Base-by-base conservation (phyloP, 371 early-diverging fungal species). In the Mortierella sp. region DNA sequence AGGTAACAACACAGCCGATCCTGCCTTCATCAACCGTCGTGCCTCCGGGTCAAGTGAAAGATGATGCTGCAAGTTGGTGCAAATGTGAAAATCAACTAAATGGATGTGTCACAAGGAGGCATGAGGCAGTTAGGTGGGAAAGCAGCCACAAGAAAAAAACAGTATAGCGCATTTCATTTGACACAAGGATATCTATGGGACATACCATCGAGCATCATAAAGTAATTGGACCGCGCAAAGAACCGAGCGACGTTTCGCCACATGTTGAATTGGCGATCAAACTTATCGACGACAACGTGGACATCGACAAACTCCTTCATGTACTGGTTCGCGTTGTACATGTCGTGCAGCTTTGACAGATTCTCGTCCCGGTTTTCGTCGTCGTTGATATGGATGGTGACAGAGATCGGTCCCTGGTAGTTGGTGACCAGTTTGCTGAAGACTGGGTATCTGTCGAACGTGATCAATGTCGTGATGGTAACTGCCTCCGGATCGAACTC, bases 161-260 rank as follows among this genome's bases (percentile, higher is more conserved):
- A 29, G 24, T 14, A 6, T 7, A 8, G n/a, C n/a, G n/a, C n/a
- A n/a, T 1, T 13, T 10, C 45, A 5, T n/a, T 45, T 29, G 44
- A 24, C 29, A 66, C 24, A 14, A 4, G 13, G 14, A 7, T 31
- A 29, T 24, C 66, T 11, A 41, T 13, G 40, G 10, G 4, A 2
- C 53, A 41, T 66, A 74, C 74, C 79, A 79, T 93, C 93, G 47
- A 93, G 79, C 92, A 90, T 90, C 91, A 92, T 89, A 68, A 93
- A 85, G 70, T 87, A 92, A 66, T 92, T 90, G 24, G 93, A 88
- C 6, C 91, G 86, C 3, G 92, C 89, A 86, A 92, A 93, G 53
- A 93, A 86, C 71, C 91, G 87, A 50, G 93, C 93, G 16, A 93
- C 89, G 61, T 93, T 93, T 16, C 92, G 86, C 93, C 93, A 93